These are phyloP conservation scores for Pseudogymnoascus verrucosus DNA, from an alignment of 2,329 filamentous ascomycete genomes.

Conservation along the genomic window DNA sequence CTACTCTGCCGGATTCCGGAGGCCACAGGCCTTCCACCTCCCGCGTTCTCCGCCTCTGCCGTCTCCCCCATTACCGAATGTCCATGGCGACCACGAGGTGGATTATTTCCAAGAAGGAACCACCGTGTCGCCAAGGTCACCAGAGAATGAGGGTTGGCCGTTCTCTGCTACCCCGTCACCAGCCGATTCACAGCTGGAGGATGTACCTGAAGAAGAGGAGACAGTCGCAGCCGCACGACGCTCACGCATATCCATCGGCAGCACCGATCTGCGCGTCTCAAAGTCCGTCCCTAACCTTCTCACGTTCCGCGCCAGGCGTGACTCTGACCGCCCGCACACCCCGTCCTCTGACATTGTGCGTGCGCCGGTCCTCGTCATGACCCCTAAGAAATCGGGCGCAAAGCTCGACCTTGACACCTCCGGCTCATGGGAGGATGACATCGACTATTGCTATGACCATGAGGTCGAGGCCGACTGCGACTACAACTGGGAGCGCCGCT, in stretches of 20 bases:
- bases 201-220: conserved; percentile 59
- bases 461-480: conserved; percentile 59
- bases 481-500: conserved; percentile 56
- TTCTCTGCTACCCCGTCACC: not conserved
- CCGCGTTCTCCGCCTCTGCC: conserved; percentile 24
- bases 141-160: conserved; percentile 1
- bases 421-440: conserved; percentile 57
- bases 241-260: conserved; percentile 21
- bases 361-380: not conserved
- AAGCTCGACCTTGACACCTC: conserved; percentile 25
- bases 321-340: not conserved
- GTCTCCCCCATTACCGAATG: conserved; percentile 23
- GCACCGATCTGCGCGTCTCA: conserved; percentile 23
- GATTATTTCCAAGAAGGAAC: not conserved
- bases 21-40: conserved; percentile 35
- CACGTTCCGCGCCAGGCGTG: not conserved
- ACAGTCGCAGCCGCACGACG: conserved; percentile 23
- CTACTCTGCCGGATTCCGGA: conserved; percentile 39
- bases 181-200: conserved; percentile 36
- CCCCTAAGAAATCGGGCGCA: not conserved
- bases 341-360: not conserved
- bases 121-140: not conserved
- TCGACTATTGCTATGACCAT: conserved; percentile 64
- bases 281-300: conserved; percentile 22
- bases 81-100: not conserved